Evolutionary conservation across 257 asterid species (phyloP), one percentile per base, ranked within the genome.

Genomic region (Nicotiana tabacum): DNA sequence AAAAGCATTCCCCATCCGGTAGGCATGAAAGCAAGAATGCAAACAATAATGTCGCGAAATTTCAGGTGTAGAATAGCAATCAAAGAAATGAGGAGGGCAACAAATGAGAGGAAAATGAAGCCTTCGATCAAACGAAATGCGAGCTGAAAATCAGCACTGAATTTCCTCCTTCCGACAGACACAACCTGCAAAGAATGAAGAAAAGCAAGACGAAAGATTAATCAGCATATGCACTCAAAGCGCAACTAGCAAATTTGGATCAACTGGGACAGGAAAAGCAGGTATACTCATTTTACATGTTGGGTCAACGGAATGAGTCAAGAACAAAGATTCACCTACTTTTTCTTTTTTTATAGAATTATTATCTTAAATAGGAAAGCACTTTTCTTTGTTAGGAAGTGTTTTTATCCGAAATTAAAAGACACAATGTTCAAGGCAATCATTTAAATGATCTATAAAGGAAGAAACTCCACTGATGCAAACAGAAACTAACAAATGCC

Each of bases 1-100:
- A 88, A 62, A 61, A 95, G 97, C 83, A 95, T 68, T 77, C 99
- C 99, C 99, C 99, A 95, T 80, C 99, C 99, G 0, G 99, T 93
- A 6, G 99, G 99, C 97, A 94, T 90, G 89, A 93, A 92, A 4
- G 99, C 99, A 9, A 95, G 94, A 74, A 95, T 87, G 92, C 97
- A 92, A 78, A 93, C 97, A 57, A 94, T 87, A 29, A 95, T 87
- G 74, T 95, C 99, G 6, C 84, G 91, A 58, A 94, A 88, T 65
- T 98, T 90, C 94, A 95, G 89, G 89, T 91, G 91, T 12, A 92
- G 87, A 51, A 91, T 78, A 55, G 89, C 97, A 35, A 94, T 86
- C 46, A 95, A 84, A 60, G 90, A 86, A 62, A 95, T 91, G 84
- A 95, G 87, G 32, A 90, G 72, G 32, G 97, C 56, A 53, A 89